Conservation (phyloP, 495 filamentous ascomycete species). For the Immersiella caudata region DNA sequence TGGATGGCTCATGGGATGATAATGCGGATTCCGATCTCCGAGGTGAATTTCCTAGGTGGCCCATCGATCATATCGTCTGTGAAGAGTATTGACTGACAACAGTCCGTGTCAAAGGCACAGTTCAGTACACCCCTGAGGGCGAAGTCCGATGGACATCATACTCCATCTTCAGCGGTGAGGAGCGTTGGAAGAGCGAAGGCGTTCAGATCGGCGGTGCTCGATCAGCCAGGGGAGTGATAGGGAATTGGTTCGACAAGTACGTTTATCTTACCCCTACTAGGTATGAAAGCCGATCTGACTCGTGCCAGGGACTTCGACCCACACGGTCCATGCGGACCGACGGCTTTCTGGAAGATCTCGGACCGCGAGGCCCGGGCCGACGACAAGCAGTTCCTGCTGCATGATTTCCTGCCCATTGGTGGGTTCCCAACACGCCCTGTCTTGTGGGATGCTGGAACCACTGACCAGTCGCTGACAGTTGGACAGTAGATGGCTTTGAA, state of each 20-base stretch:
- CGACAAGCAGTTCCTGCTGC: conserved; percentile 27
- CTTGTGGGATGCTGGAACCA: not conserved
- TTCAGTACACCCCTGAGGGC: conserved; percentile 60
- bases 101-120: conserved; percentile 44
- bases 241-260: conserved; percentile 70
- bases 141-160: conserved; percentile 69
- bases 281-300: not conserved
- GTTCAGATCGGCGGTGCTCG: conserved; percentile 63
- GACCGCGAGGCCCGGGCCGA: conserved; percentile 39
- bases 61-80: not conserved
- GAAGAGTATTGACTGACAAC: not conserved
- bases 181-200: conserved; percentile 67
- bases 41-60: conserved; percentile 42
- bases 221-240: conserved; percentile 61
- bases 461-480: not conserved
- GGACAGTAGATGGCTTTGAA: conserved; percentile 24
- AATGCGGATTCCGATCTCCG: conserved; percentile 59
- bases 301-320: conserved; percentile 54
- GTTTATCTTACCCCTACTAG: not conserved
- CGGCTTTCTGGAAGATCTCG: conserved; percentile 68
- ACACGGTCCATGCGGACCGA: conserved; percentile 65
- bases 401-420: conserved; percentile 31
- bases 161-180: conserved; percentile 61
- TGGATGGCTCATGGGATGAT: conserved; percentile 61
- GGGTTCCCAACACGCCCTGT: not conserved